A percentile compares a stretch with the other conserved stretches of the same genome.
These are phyloP conservation scores for Cladosporium sp. DNA, from an alignment of 2,329 filamentous ascomycete species.

Conservation along the genomic window DNA sequence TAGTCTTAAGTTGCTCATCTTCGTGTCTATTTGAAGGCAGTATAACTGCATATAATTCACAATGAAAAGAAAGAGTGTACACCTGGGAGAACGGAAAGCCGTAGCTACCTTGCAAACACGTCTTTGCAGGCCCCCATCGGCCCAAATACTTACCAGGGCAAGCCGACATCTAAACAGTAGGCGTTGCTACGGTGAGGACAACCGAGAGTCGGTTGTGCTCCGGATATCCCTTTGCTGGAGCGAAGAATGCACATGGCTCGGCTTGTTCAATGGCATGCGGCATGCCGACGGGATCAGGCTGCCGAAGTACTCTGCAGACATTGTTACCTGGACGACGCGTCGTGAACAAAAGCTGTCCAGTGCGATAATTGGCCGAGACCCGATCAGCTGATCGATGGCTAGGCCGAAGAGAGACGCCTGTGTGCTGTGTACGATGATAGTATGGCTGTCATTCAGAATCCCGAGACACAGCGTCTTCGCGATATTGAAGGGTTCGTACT, in stretches of 20 bases:
- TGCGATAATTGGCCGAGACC: background rate
- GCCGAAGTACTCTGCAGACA: background rate
- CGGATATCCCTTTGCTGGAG: background rate
- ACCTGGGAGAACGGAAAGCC: background rate
- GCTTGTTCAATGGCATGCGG: background rate
- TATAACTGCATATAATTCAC: background rate
- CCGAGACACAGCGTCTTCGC: background rate
- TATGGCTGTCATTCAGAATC: background rate
- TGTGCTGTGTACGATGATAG: background rate
- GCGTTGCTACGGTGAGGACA: conserved; percentile 11
- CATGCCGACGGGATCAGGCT: background rate
- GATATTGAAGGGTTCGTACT: background rate
- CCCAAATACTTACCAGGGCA: background rate
- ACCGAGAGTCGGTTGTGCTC: background rate
- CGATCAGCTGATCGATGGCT: background rate
- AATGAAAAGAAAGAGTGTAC: background rate
- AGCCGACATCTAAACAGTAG: conserved; percentile 2
- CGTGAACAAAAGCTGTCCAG: background rate
- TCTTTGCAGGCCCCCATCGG: background rate
- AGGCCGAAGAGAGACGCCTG: background rate
- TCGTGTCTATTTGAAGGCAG: background rate
- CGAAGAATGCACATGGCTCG: conserved; percentile 6
- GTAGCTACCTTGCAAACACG: background rate
- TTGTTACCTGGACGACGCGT: background rate
- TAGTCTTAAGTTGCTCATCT: background rate